Conservation (phyloP, 257 asterid species). For the Lycium barbarum region DNA sequence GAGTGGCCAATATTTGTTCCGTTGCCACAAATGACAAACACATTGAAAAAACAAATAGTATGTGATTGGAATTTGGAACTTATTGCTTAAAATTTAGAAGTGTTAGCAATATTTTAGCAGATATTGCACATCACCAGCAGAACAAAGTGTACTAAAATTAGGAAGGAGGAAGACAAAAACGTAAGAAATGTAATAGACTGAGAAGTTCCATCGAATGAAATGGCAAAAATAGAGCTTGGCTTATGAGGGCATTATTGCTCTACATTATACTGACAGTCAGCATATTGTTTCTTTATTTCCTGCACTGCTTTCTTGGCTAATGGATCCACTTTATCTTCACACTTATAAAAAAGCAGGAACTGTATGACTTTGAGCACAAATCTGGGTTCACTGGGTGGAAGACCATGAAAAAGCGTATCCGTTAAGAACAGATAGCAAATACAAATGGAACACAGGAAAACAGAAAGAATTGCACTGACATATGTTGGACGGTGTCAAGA, state of each 20-base stretch:
- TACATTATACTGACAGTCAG: slow-evolving; percentile 76
- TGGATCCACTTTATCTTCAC: slow-evolving; percentile 73
- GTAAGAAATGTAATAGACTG: neutral
- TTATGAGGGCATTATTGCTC: slow-evolving; percentile 71
- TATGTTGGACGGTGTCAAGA: slow-evolving; percentile 75
- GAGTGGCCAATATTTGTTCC: neutral
- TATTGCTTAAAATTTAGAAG: too few relatives aligned
- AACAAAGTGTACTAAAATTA: neutral
- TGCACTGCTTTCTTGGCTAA: slow-evolving; percentile 66
- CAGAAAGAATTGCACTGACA: slow-evolving; percentile 42
- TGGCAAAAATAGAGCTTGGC: neutral
- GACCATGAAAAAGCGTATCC: neutral
- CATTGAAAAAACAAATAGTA: neutral
- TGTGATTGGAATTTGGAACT: neutral
- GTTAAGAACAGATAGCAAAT: neutral
- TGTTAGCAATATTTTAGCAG: neutral
- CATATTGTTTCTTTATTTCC: slow-evolving; percentile 70
- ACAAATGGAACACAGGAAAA: neutral
- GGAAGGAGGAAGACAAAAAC: neutral
- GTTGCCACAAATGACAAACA: too few relatives aligned
- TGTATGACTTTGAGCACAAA: slow-evolving; percentile 63
- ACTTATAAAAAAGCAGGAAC: slow-evolving; percentile 80
- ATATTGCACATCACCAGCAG: neutral
- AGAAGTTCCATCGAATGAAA: neutral
- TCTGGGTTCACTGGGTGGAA: slow-evolving; percentile 40